phyloP scores from a whole-genome alignment of 805 yeast species.

The Isabelozyma rhagii region DNA sequence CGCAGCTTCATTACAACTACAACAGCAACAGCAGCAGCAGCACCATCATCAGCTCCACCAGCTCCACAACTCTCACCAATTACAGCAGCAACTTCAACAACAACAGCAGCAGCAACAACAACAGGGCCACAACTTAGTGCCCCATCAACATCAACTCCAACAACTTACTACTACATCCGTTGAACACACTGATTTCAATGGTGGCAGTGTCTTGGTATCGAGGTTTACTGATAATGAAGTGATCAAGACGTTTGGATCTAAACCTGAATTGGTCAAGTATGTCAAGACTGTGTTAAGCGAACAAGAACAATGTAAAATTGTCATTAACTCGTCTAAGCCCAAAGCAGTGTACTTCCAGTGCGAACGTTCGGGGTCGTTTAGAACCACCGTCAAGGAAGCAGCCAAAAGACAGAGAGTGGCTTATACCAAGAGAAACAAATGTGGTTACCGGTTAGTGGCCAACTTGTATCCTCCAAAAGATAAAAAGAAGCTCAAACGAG shows the following conservation, averaged over 20 bases:
- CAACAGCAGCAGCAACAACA: neutral
- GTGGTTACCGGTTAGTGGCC: constrained; percentile 45
- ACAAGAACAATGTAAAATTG: constrained; percentile 40
- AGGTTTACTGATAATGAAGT: constrained; percentile 29
- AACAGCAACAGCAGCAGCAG: constrained; percentile 9
- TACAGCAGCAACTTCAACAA: constrained; percentile 3
- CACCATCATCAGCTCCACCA: constrained; percentile 9
- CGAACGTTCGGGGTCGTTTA: constrained; percentile 42
- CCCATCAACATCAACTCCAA: constrained; percentile 7
- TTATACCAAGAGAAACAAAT: constrained; percentile 44
- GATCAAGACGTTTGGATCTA: constrained; percentile 24
- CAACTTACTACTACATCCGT: constrained; percentile 1
- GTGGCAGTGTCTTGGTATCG: constrained; percentile 11
- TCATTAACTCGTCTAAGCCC: constrained; percentile 45
- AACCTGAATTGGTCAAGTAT: constrained; percentile 24
- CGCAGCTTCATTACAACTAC: constrained; percentile 10
- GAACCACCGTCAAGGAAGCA: constrained; percentile 46
- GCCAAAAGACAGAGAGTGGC: constrained; percentile 45
- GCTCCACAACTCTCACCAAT: constrained; percentile 5
- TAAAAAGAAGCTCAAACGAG: constrained; percentile 30
- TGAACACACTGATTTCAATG: neutral
- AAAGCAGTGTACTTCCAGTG: constrained; percentile 48
- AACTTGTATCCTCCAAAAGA: constrained; percentile 44
- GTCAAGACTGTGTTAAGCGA: constrained; percentile 38
- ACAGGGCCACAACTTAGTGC: constrained; percentile 3